Evolutionary conservation across 2,329 filamentous ascomycete genomes (phyloP).

Genomic region (Bipolaris cookei): DNA sequence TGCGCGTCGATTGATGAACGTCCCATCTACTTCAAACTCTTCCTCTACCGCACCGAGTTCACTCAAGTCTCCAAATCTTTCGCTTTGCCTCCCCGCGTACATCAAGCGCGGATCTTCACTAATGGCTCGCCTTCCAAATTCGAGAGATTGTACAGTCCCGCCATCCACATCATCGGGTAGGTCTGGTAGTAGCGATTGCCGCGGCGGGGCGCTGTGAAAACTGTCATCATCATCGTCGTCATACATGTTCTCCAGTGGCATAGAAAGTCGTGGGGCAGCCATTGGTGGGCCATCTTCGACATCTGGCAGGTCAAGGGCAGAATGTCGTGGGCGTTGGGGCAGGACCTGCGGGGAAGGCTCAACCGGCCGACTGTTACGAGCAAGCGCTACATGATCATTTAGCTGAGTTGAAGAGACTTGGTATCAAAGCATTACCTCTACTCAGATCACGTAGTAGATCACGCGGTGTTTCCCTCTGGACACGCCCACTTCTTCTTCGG

Average conservation of each 20-base stretch:
- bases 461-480: slow-evolving; percentile 62
- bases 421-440: slow-evolving; percentile 49
- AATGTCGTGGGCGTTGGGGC: slow-evolving; percentile 35
- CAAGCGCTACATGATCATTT: slow-evolving; percentile 51
- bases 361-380: slow-evolving; percentile 55
- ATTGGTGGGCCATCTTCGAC: slow-evolving; percentile 57
- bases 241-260: slow-evolving; percentile 52
- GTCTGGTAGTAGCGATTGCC: slow-evolving; percentile 46
- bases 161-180: slow-evolving; percentile 47
- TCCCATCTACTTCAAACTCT: slow-evolving; percentile 52
- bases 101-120: slow-evolving; percentile 50
- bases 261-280: slow-evolving; percentile 49
- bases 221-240: slow-evolving; percentile 53
- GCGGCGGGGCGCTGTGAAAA: slow-evolving; percentile 48
- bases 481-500: slow-evolving; percentile 55
- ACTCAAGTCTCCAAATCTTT: slow-evolving; percentile 58
- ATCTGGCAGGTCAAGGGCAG: slow-evolving; percentile 51
- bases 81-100: slow-evolving; percentile 57
- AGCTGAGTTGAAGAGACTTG: slow-evolving; percentile 7
- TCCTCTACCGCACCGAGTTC: slow-evolving; percentile 45
- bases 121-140: slow-evolving; percentile 52
- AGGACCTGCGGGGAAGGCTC: slow-evolving; percentile 55
- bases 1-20: slow-evolving; percentile 43
- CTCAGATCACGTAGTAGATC: slow-evolving; percentile 61
- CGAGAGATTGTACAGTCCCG: slow-evolving; percentile 58